Evolutionary conservation across 2,329 filamentous ascomycete genomes (phyloP).

Genomic region (Akanthomyces uredinophilus): DNA sequence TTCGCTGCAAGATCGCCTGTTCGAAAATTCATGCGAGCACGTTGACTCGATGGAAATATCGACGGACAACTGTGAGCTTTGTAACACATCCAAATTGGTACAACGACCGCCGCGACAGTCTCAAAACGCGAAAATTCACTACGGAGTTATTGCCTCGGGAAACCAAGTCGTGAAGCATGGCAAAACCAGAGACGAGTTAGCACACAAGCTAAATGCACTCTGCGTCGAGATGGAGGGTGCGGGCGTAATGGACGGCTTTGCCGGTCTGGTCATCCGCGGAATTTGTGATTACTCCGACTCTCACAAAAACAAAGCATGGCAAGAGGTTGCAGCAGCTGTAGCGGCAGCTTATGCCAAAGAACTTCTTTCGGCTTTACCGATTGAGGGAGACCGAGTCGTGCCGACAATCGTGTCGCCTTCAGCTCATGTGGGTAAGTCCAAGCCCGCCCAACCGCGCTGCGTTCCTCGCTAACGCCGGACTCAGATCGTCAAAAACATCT

Average conservation of each 20-base stretch:
- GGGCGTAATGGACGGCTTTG: conserved; percentile 23
- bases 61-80: not conserved
- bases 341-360: conserved; percentile 22
- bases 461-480: not conserved
- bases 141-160: conserved; percentile 23
- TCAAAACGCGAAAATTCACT: conserved; percentile 17
- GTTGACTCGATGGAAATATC: not conserved
- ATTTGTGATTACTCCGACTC: conserved; percentile 30
- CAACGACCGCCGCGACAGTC: not conserved
- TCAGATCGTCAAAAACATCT: not conserved
- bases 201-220: conserved; percentile 11
- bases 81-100: not conserved
- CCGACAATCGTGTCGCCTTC: not conserved
- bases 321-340: conserved; percentile 20
- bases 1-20: not conserved
- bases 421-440: not conserved
- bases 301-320: conserved; percentile 24
- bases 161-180: conserved; percentile 20
- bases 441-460: no score
- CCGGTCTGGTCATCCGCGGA: conserved; percentile 30
- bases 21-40: not conserved
- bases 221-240: conserved; percentile 27
- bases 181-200: conserved; percentile 3
- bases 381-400: no score
- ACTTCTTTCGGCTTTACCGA: not conserved